Conservation (phyloP, 2,329 filamentous ascomycete genomes). For the Fusarium sp. region DNA sequence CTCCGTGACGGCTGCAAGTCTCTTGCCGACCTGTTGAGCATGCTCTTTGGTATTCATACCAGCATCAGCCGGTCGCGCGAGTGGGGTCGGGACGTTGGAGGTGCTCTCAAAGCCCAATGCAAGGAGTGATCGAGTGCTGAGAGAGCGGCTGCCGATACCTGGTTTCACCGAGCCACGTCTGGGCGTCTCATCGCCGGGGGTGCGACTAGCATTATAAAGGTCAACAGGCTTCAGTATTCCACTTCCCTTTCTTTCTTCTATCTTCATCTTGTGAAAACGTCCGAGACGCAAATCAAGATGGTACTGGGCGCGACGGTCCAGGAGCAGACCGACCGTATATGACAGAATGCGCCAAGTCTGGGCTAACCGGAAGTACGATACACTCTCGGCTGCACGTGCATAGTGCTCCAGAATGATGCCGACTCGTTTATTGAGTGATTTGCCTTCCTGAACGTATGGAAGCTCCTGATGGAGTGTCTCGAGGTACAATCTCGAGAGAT, state of each 20-base stretch:
- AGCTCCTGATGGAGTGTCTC: constrained; percentile 65
- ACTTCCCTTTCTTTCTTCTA: constrained; percentile 51
- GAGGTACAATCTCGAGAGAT: constrained; percentile 69
- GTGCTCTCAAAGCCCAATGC: constrained; percentile 72
- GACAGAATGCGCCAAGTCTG: constrained; percentile 74
- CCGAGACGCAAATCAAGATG: constrained; percentile 66
- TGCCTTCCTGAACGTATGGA: constrained; percentile 56
- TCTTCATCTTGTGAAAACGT: constrained; percentile 53
- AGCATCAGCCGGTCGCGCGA: constrained; percentile 64
- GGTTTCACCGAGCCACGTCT: constrained; percentile 50
- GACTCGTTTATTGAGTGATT: constrained; percentile 62
- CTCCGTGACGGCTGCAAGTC: constrained; percentile 64
- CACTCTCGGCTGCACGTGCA: constrained; percentile 68
- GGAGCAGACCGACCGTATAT: constrained; percentile 67
- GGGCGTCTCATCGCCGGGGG: constrained; percentile 56
- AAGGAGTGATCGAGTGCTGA: constrained; percentile 61
- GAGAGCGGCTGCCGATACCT: constrained; percentile 51
- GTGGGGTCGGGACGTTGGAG: constrained; percentile 71
- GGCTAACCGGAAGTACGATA: constrained; percentile 70
- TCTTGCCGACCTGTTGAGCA: constrained; percentile 53
- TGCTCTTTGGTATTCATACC: constrained; percentile 50
- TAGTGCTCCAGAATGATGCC: constrained; percentile 67
- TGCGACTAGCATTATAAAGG: constrained; percentile 42
- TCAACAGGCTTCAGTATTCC: constrained; percentile 48
- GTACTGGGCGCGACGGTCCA: constrained; percentile 68